A percentile compares a stretch with the other conserved stretches of the same genome.
These are phyloP conservation scores for Pouteria campechiana DNA, from an alignment of 179 eudicot species.

Conservation along the genomic window DNA sequence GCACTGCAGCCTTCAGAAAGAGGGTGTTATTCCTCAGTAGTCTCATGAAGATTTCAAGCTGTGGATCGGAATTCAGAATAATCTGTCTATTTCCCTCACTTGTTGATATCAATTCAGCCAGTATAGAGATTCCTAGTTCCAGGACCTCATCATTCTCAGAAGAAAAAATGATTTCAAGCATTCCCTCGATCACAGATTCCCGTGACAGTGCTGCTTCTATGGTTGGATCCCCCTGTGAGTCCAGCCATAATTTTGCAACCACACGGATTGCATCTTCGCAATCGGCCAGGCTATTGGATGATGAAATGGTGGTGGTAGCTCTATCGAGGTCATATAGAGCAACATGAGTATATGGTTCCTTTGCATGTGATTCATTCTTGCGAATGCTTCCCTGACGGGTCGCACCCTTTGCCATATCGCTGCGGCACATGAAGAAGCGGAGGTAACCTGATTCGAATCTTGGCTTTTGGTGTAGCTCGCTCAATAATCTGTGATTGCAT, in stretches of 20 bases:
- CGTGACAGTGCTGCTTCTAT: conserved; percentile 15
- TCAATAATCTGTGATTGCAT: conserved; percentile 18
- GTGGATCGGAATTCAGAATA: conserved; percentile 24
- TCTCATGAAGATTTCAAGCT: conserved; percentile 21
- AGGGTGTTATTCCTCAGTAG: conserved; percentile 27
- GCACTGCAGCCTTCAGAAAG: conserved; percentile 31
- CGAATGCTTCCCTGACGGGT: neutral
- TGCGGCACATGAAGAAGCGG: conserved; percentile 16
- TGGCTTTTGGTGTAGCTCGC: conserved; percentile 6
- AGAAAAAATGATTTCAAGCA: conserved; percentile 25
- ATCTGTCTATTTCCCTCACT: conserved; percentile 17
- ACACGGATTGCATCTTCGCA: conserved; percentile 34
- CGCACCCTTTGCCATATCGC: conserved; percentile 9
- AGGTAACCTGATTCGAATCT: conserved; percentile 12
- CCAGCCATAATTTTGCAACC: conserved; percentile 26
- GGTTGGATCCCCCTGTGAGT: conserved; percentile 9
- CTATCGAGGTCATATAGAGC: conserved; percentile 8
- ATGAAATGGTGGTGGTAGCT: conserved; percentile 18
- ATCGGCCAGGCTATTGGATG: conserved; percentile 20
- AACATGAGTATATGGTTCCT: neutral
- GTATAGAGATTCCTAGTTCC: conserved; percentile 29
- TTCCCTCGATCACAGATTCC: conserved; percentile 26
- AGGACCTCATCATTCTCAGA: conserved; percentile 34
- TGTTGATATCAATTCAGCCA: conserved; percentile 22
- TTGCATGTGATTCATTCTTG: conserved; percentile 1